Base-by-base conservation (phyloP, 2,329 filamentous ascomycete species). In the Calonectria hawksworthii region DNA sequence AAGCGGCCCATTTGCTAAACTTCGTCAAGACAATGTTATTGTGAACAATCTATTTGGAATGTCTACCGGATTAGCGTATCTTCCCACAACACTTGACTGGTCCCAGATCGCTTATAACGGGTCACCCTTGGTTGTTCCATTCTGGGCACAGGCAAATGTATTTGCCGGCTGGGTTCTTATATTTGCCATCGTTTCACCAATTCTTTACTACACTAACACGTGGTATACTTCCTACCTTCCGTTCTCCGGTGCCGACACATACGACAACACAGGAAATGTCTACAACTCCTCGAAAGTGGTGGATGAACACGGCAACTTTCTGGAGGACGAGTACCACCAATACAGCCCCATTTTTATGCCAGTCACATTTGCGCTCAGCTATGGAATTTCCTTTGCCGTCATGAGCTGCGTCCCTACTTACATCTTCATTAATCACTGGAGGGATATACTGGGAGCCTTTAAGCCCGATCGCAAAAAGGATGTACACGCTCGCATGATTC, bases 131-230 rank as follows among this genome's bases (percentile, higher is more conserved):
- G 73, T 76, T 8, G 73, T 76, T 7, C 75, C 75, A 0, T 76
- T 75, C 14, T 76, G 75, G 75, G 75, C 75, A 0, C 74, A 75
- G 21, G 56, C 74, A 7, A 76, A 76, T 30, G 75, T 76, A 8
- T 75, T 76, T 16, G 75, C 73, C 5, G 75, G 75, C 4, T 75
- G 75, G 47, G 67, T 71, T 21, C 21, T 75, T 9, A 26, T 75
- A 30, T 75, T 76, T 14, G 74, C 73, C 23, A 44, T 76, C 18
- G 51, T 75, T 21, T 68, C 75, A 14, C 75, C 75, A 4, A 73
- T 73, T 10, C 71, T 76, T 3, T 75, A 76, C 80, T 89, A 88
- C 73, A 85, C 85, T 4, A 89, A 89, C 76, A 88, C 86, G 0
- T 89, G 88, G 88, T 84, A 86, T 68, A 88, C 89, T 0, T 86